Conservation (phyloP, 345 rosid species). For the Pseudoturritis turrita region DNA sequence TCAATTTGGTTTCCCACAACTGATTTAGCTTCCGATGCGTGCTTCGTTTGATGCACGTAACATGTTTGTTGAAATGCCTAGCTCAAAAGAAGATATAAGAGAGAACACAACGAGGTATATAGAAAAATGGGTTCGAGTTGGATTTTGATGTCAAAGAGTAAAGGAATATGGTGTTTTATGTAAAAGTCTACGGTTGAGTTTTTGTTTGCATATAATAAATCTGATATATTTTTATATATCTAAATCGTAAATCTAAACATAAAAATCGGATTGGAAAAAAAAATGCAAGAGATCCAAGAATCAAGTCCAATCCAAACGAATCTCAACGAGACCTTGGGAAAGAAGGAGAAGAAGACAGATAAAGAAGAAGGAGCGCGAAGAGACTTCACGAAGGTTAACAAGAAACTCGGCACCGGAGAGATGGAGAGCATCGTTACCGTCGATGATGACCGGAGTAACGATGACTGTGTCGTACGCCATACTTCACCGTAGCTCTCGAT, state of each 20-base stretch:
- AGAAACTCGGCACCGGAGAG: conserved; percentile 19
- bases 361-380: conserved; percentile 29
- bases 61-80: conserved; percentile 24
- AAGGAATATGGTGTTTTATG: too few relatives aligned
- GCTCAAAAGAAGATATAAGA: background rate
- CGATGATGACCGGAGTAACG: conserved; percentile 79
- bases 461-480: conserved; percentile 75
- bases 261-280: background rate
- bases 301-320: too few relatives aligned
- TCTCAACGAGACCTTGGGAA: conserved; percentile 26
- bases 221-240: background rate
- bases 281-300: too few relatives aligned
- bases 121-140: too few relatives aligned
- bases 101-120: background rate
- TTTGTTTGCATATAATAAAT: background rate
- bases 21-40: background rate
- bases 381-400: conserved; percentile 29
- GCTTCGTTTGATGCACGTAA: conserved; percentile 6
- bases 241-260: background rate
- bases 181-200: background rate
- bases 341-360: conserved; percentile 20
- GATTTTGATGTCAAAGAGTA: too few relatives aligned
- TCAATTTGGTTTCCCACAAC: background rate
- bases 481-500: conserved; percentile 38
- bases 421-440: conserved; percentile 47